Base-by-base conservation (phyloP, 1,139 yeast species). In the Geotrichum siamense region DNA sequence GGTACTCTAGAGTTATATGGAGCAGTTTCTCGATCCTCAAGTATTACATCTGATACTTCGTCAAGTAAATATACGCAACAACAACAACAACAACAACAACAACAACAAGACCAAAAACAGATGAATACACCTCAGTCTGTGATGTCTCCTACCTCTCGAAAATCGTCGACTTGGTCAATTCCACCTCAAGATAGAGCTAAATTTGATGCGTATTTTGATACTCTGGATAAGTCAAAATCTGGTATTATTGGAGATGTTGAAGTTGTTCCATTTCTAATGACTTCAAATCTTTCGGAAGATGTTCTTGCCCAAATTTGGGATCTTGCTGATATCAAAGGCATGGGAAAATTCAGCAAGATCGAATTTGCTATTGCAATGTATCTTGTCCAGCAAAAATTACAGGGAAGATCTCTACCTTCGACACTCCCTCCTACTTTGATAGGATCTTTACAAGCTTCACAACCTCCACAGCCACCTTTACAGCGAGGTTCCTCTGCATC, bases 311-410 rank as follows among this genome's bases (percentile, higher is more conserved):
- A 78, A 25, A 79, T 91, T 38, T 91, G 98, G 99, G 97, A 91
- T 62, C 71, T 91, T 56, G 78, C 97, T 4, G 97, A 91, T 62
- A 74, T 86, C 49, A 83, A 85, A 55, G 86, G 86, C 62, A 77
- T 87, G 36, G 97, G 96, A 23, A 74, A 75, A 41, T 85, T 91
- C 58, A 74, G 85, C 35, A 79, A 75, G 58, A 69, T 76, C 51
- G 98, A 91, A 61, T 91, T 91, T 63, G 79, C 94, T 2, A 82
- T 91, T 59, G 97, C 97, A 12, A 82, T 91, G 82, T 89, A 81
- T 60, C 74, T 91, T 55, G 93, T 91, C 10, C 93, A 87, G 63
- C 84, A 80, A 63, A 82, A 77, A 56, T 70, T 87, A 49, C 73
- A 83, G 2, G 97, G 97, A 16, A 71, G 72, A 35, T 77, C 73